phyloP scores from a whole-genome alignment of 306 rosid genomes.

The Gastrolobium bilobum region DNA sequence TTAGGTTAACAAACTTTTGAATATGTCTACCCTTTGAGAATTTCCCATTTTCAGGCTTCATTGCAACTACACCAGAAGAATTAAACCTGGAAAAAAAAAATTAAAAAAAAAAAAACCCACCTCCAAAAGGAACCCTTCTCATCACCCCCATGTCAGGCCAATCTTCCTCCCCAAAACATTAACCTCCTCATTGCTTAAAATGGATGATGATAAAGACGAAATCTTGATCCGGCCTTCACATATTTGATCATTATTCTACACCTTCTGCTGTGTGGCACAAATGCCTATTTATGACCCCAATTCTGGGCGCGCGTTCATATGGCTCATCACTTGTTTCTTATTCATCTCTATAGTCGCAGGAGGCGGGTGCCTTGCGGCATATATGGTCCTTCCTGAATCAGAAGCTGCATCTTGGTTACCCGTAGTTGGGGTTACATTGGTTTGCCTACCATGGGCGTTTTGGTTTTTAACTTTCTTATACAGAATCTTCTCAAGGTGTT shows the following conservation, averaged over 20 bases:
- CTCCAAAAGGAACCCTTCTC: constrained; percentile 41
- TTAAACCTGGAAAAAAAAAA: background rate
- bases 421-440: constrained; percentile 61
- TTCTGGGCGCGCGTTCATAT: constrained; percentile 69
- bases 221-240: constrained; percentile 23
- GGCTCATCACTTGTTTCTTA: constrained; percentile 59
- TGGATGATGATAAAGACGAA: constrained; percentile 58
- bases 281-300: constrained; percentile 67
- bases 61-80: constrained; percentile 29
- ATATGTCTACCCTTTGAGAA: constrained; percentile 50
- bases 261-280: constrained; percentile 37
- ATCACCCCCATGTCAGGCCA: constrained; percentile 27
- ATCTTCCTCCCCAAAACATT: constrained; percentile 13
- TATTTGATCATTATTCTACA: constrained; percentile 42
- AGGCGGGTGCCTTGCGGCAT: constrained; percentile 71
- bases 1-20: constrained; percentile 55
- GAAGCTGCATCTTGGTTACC: constrained; percentile 63
- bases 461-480: constrained; percentile 78
- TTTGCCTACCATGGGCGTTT: constrained; percentile 88
- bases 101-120: constrained; percentile 5
- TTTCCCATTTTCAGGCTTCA: constrained; percentile 46
- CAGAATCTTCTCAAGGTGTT: constrained; percentile 64
- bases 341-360: constrained; percentile 61
- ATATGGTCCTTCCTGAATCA: constrained; percentile 62
- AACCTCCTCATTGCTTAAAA: constrained; percentile 28